Base-by-base conservation (phyloP, 176 grass and related monocot species). In the Oryza rufipogon region DNA sequence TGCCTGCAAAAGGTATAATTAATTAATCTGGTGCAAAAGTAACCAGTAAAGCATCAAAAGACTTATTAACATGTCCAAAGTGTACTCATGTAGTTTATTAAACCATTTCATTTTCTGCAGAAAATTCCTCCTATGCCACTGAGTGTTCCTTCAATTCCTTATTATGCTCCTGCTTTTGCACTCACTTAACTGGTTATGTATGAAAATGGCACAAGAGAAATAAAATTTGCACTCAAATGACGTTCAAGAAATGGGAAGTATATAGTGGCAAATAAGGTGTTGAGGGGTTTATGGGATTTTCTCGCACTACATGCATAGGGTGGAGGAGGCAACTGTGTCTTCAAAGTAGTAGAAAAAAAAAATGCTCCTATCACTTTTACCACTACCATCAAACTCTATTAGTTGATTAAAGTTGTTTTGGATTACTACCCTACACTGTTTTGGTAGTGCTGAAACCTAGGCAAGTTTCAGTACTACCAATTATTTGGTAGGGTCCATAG, bases 1-100 rank as follows among this genome's bases (percentile, higher is more conserved):
- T 74, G 92, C 88, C 95, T 97, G 92, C 30, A 91, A 79, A 80
- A 75, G 20, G 72, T 71, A 16, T 20, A 81, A n/a, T 61, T 41
- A 68, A 70, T 34, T 67, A n/a, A 77, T 30, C 17, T 73, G 39
- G n/a, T 48, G 33, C 68, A 87, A 19, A 7, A 75, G 4, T 38
- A 36, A 32, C 54, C 28, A 25, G 12, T 38, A 44, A 64, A 64
- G 54, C 6, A 20, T 32, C 79, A 32, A 19, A 19, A 61, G 48
- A 56, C 14, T 63, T 33, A 28, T 19, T 5, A 19, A 73, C 52
- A 73, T 42, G 58, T 80, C 51, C 28, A 86, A 65, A 79, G 25
- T 20, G 68, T 26, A 28, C 14, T 44, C 30, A 47, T 28, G 14
- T 36, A 79, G 46, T 17, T 47, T 1, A 70, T 2, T 12, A 3